A percentile compares a stretch with the other conserved stretches of the same genome.
phyloP scores from a whole-genome alignment of 169 alveolate genomes.

The Theileria parva region DNA sequence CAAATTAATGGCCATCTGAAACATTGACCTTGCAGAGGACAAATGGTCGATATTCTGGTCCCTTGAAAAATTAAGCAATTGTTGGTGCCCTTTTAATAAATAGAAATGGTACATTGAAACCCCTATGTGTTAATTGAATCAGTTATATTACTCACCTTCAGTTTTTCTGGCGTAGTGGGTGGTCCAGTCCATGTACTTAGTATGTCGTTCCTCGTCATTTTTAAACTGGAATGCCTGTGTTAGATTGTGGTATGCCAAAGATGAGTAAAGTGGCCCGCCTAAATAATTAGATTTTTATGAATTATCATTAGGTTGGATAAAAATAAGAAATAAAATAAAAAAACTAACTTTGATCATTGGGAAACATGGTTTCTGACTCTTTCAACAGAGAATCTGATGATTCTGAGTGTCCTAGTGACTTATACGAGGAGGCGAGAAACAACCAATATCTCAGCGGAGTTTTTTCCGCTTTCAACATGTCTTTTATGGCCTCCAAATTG shows the following conservation, averaged over 20 bases:
- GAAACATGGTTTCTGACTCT: conserved; percentile 29
- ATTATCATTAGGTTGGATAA: not conserved
- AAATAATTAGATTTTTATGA: not conserved
- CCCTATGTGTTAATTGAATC: not conserved
- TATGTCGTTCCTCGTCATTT: conserved; percentile 31
- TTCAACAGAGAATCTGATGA: conserved; percentile 32
- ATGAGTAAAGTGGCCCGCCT: conserved; percentile 43
- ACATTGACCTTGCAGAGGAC: conserved; percentile 28
- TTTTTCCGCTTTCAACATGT: conserved; percentile 17
- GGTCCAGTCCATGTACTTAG: conserved; percentile 25
- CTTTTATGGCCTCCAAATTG: conserved; percentile 10
- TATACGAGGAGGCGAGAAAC: conserved; percentile 37
- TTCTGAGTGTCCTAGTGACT: conserved; percentile 36
- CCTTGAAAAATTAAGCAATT: conserved; percentile 12
- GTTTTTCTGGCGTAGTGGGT: conserved; percentile 23
- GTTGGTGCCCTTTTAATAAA: conserved; percentile 49
- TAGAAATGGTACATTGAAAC: conserved; percentile 24
- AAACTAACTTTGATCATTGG: conserved; percentile 12
- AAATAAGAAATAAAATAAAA: not conserved
- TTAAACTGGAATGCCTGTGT: conserved; percentile 28
- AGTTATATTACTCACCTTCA: conserved; percentile 23
- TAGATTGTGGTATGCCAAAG: conserved; percentile 47
- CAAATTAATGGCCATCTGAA: conserved; percentile 18
- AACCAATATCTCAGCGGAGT: conserved; percentile 51
- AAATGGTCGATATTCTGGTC: conserved; percentile 28